phyloP scores from a whole-genome alignment of 441 rosid species.

The Cnidoscolus chayamansa region DNA sequence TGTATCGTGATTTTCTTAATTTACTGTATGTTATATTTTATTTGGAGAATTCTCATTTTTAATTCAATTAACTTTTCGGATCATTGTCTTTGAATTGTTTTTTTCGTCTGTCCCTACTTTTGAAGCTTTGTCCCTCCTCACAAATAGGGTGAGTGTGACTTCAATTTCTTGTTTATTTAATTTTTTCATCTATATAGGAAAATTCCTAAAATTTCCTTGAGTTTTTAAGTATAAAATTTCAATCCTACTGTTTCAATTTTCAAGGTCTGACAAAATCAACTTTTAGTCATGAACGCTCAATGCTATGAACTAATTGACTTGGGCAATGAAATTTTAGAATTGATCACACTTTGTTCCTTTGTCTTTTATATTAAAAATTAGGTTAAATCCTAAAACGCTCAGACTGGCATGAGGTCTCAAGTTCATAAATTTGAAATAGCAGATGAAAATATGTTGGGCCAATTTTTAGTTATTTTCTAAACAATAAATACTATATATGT shows the following conservation, averaged over 20 bases:
- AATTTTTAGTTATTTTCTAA: not conserved
- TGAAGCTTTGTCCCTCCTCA: not conserved
- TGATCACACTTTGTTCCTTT: not conserved
- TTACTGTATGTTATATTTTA: no score
- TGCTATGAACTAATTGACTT: not conserved
- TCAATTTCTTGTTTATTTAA: not conserved
- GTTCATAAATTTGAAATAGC: not conserved
- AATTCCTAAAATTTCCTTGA: not conserved
- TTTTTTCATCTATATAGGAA: not conserved
- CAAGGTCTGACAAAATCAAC: no score
- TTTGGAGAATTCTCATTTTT: no score
- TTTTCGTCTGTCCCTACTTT: no score
- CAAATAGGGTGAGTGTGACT: not conserved
- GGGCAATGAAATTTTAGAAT: not conserved
- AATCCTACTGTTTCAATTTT: not conserved
- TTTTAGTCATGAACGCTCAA: not conserved
- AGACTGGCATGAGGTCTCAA: not conserved
- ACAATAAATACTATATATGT: no score
- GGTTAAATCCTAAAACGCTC: no score
- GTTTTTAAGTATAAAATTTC: no score
- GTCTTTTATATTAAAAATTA: not conserved
- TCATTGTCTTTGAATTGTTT: no score
- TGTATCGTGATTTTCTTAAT: no score
- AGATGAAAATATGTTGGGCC: not conserved
- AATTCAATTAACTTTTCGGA: no score